phyloP scores from a whole-genome alignment of 192 early-diverging fungal genomes.

The Backusella liffmaniae region DNA sequence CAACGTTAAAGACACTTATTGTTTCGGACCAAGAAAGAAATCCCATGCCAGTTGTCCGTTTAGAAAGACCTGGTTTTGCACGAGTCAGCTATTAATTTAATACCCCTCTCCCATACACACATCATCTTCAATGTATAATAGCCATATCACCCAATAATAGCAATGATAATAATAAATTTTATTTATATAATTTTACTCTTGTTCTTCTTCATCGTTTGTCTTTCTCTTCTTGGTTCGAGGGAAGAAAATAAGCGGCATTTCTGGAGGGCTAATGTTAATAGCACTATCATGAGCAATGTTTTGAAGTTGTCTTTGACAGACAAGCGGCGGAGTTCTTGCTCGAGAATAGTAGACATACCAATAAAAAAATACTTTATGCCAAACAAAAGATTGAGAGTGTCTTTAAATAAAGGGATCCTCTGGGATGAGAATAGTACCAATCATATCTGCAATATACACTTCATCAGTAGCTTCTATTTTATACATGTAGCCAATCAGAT shows the following conservation, averaged over 20 bases:
- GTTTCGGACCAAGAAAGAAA: conserved; percentile 28
- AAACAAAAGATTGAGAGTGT: background rate
- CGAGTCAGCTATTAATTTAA: conserved; percentile 23
- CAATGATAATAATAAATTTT: background rate
- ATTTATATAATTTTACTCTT: background rate
- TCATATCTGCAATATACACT: background rate
- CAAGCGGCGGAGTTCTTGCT: background rate
- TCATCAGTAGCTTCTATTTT: background rate
- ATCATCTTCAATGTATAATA: background rate
- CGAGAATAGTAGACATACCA: background rate
- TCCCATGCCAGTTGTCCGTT: conserved; percentile 27
- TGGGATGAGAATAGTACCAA: background rate
- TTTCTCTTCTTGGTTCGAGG: background rate
- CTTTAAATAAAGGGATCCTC: background rate
- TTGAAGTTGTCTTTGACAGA: background rate
- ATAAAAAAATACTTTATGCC: background rate
- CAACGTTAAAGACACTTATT: conserved; percentile 38
- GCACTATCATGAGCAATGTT: background rate
- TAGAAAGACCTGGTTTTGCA: conserved; percentile 36
- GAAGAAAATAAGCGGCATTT: background rate
- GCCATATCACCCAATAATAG: background rate
- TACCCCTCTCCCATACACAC: background rate
- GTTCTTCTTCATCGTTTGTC: background rate
- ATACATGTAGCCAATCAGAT: background rate
- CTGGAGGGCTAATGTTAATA: background rate